Base-by-base conservation (phyloP, 1,284 basidiomycete species). In the Pseudozyma sp. region DNA sequence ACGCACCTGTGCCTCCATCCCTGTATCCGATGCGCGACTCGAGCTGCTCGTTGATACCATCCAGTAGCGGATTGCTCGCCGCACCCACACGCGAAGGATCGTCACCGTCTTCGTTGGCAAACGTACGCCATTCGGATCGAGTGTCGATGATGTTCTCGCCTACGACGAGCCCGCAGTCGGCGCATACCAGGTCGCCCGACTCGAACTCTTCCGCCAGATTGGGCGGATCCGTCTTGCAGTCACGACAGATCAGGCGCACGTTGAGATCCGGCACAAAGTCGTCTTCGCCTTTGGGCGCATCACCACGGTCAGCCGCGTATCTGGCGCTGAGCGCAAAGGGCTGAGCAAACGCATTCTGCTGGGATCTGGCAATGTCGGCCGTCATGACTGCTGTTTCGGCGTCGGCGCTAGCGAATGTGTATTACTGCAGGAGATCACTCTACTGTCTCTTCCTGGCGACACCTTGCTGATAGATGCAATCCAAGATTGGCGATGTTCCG, bases 41-140 rank as follows among this genome's bases (percentile, higher is more conserved):
- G 55, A 97, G 89, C 84, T 94, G 92, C 84, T 96, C 94, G 79
- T 94, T 92, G 50, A 93, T 93, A 83, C 97, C 95, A 44, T 88
- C 85, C 86, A 98, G 88, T 31, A 97, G 87, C 54, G 95, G 94
- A 84, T 97, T 94, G 43, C 91, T 90, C 42, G 94, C 94, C 58
- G 94, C 94, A 87, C 97, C 97, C 75, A 99, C 97, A 92, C 97
- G 97, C 79, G 96, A 99, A 62, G 96, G 96, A 85, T 99, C 97
- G 85, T 99, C 97, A 68, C 96, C 95, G 37, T 86, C 86, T 87
- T 98, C 96, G 85, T 99, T 97, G 77, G 97, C 97, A 86, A 99
- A 99, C 62, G 97, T 99, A 91, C 97, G 88, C 81, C 86, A 99
- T 90, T 99, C 97, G 86, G 93, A 95, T 81, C 97, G 88, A 33